Conservation (phyloP, 164 flowering plant species). For the Berberis vulgaris region DNA sequence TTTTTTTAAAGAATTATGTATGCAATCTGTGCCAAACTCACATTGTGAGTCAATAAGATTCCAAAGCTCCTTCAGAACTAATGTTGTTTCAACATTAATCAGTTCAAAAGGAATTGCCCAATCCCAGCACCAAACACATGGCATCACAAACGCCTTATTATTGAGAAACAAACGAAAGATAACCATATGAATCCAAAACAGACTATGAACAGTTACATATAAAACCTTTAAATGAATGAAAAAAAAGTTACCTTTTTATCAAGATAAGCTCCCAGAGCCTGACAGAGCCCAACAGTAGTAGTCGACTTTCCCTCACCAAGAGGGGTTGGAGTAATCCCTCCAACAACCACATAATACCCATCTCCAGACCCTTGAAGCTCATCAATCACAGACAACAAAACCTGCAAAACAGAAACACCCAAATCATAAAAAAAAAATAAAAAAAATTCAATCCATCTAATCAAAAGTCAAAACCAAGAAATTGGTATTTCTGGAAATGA, state of each 20-base stretch:
- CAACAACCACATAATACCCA: conserved; percentile 98
- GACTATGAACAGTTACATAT: neutral
- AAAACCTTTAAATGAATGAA: neutral
- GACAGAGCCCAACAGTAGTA: conserved; percentile 97
- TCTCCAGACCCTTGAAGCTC: conserved; percentile 64
- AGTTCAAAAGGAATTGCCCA: too few species aligned
- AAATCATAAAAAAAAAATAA: neutral
- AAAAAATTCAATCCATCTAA: conserved; percentile 8
- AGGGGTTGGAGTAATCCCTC: conserved; percentile 98
- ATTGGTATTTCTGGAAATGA: neutral
- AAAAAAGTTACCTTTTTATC: conserved; percentile 72
- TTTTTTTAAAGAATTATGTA: too few species aligned
- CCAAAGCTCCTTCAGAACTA: too few species aligned
- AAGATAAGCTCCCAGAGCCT: conserved; percentile 90
- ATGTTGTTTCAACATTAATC: too few species aligned
- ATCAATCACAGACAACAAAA: conserved; percentile 72
- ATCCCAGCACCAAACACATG: neutral
- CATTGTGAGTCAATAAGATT: too few species aligned
- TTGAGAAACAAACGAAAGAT: neutral
- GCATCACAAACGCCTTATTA: neutral
- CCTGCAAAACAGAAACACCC: conserved; percentile 30
- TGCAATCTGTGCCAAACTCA: too few species aligned
- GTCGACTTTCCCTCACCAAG: conserved; percentile 99
- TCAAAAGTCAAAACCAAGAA: conserved; percentile 4
- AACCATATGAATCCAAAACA: too few species aligned